Conservation (phyloP, 495 filamentous ascomycete species). For the Trichocladium antarcticum region DNA sequence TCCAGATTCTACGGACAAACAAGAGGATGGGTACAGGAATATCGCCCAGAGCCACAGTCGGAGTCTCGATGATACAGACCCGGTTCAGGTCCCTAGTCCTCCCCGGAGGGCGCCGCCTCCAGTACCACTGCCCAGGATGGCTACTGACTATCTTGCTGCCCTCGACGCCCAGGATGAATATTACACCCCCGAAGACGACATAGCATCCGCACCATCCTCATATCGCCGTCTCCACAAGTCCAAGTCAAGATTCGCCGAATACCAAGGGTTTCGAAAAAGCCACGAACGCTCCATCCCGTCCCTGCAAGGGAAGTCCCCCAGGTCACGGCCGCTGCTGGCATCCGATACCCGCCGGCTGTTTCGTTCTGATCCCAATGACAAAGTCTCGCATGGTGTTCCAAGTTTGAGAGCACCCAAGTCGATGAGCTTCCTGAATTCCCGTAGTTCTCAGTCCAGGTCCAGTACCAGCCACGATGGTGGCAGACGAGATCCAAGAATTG, state of each 20-base stretch:
- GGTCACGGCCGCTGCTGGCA: slow-evolving; percentile 6
- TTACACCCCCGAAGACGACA: slow-evolving; percentile 48
- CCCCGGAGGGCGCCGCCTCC: slow-evolving; percentile 13
- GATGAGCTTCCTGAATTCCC: slow-evolving; percentile 49
- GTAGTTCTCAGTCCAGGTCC: slow-evolving; percentile 17
- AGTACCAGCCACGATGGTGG: slow-evolving; percentile 33
- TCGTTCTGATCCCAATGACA: slow-evolving; percentile 11
- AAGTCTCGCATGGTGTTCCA: neutral
- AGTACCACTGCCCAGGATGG: slow-evolving; percentile 12
- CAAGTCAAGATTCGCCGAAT: slow-evolving; percentile 56
- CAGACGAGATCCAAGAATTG: slow-evolving; percentile 8
- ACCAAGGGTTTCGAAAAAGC: slow-evolving; percentile 16
- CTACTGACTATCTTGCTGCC: slow-evolving; percentile 26
- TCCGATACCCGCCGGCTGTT: slow-evolving; percentile 9
- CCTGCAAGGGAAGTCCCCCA: slow-evolving; percentile 2
- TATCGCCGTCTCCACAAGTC: slow-evolving; percentile 64
- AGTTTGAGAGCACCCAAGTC: slow-evolving; percentile 42
- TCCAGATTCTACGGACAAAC: neutral
- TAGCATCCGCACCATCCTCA: slow-evolving; percentile 57
- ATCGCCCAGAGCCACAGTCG: neutral
- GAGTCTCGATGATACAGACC: neutral
- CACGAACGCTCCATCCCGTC: slow-evolving; percentile 5
- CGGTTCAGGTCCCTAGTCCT: neutral
- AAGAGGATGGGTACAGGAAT: slow-evolving; percentile 3
- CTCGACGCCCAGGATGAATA: slow-evolving; percentile 35